phyloP scores from a whole-genome alignment of 345 rosid genomes.

The Rhodamnia argentea region DNA sequence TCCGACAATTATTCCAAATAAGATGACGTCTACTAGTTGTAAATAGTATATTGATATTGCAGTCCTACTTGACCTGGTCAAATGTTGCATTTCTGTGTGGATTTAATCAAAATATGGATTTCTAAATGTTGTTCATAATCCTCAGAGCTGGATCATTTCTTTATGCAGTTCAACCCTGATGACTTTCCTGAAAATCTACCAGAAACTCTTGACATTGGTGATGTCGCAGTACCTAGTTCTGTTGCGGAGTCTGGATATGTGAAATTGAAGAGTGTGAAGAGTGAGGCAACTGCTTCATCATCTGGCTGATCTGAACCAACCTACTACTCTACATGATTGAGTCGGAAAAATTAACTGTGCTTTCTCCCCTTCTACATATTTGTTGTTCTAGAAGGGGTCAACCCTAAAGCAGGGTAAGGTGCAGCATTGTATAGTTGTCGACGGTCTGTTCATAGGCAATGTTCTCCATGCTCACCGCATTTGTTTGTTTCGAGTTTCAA shows the following conservation, averaged over 20 bases:
- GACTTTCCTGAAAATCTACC: constrained; percentile 65
- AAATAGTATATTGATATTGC: neutral
- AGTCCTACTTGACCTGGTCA: neutral
- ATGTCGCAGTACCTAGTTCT: constrained; percentile 43
- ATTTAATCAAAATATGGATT: neutral
- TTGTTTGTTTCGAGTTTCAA: neutral
- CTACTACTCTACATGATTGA: constrained; percentile 23
- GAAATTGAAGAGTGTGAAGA: constrained; percentile 42
- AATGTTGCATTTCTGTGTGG: neutral
- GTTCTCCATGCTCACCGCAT: neutral
- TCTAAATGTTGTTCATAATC: neutral
- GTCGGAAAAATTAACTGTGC: neutral
- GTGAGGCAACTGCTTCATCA: constrained; percentile 40
- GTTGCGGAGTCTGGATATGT: constrained; percentile 16
- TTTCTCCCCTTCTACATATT: neutral
- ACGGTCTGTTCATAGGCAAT: neutral
- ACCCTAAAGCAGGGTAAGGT: neutral
- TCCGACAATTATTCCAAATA: neutral
- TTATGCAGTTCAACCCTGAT: constrained; percentile 33
- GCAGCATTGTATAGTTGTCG: neutral
- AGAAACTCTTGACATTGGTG: constrained; percentile 79
- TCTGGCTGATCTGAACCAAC: constrained; percentile 27
- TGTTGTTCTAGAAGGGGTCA: neutral
- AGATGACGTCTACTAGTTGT: neutral
- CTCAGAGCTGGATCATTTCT: neutral